Percentiles rank a stretch among this genome's conserved stretches.
These are phyloP conservation scores for Chrysosporium queenslandicum DNA, from an alignment of 2,329 filamentous ascomycete genomes.

Conservation along the genomic window DNA sequence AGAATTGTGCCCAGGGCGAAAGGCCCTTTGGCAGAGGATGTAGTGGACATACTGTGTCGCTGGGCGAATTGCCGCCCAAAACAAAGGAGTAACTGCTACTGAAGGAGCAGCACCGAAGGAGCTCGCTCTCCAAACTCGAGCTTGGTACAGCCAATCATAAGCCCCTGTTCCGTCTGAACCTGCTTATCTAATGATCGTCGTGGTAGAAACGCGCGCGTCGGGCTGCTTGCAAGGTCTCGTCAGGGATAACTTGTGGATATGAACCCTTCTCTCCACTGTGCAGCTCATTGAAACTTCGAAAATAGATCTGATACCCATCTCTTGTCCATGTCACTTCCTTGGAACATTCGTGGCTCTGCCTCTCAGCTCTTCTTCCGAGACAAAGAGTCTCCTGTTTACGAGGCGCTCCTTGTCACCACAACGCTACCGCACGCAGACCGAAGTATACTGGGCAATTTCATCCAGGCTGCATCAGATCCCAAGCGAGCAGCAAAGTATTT, in stretches of 20 bases:
- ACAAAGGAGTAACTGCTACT: no score
- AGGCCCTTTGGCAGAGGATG: conserved; percentile 1
- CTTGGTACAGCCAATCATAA: no score
- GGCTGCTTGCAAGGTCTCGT: no score
- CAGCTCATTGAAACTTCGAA: no score
- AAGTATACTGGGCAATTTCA: conserved; percentile 16
- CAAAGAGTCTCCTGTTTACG: conserved; percentile 15
- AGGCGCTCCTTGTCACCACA: conserved; percentile 16
- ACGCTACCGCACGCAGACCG: conserved; percentile 18
- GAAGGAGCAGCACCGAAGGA: no score
- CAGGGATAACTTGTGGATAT: no score
- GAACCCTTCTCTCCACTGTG: no score
- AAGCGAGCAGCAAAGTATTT: conserved; percentile 16
- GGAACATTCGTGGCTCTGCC: conserved; percentile 17
- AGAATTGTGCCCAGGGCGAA: conserved; percentile 10
- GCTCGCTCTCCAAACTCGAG: no score
- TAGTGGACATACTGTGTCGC: conserved; percentile 5
- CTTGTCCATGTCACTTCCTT: conserved; percentile 8
- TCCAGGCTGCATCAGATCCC: conserved; percentile 15
- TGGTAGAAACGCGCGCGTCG: no score
- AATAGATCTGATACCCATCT: no score
- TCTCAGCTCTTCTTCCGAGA: conserved; percentile 19
- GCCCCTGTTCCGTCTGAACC: no score
- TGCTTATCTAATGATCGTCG: no score
- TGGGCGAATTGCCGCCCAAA: not conserved